Evolutionary conservation across 164 flowering plant species (phyloP).

Genomic region (Nymphaea colorata): DNA sequence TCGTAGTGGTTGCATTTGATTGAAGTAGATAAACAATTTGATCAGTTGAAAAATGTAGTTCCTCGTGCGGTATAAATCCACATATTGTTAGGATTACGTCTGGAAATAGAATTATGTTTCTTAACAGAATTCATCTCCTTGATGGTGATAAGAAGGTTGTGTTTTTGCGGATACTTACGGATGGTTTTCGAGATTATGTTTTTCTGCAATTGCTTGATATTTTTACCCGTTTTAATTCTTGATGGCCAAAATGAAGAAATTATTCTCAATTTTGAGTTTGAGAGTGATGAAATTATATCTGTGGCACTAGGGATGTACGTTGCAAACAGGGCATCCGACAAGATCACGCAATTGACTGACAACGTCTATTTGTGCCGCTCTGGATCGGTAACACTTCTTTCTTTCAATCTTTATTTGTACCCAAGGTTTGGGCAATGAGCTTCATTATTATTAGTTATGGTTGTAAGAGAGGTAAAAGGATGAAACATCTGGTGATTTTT

Average conservation of each 20-base stretch:
- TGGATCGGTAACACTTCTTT: slow-evolving; percentile 54
- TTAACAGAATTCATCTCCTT: too few species aligned
- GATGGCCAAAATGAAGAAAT: background rate
- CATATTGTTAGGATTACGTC: too few species aligned
- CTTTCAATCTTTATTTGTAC: background rate
- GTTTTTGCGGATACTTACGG: too few species aligned
- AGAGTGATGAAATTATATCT: background rate
- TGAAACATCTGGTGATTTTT: too few species aligned
- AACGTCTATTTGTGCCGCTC: slow-evolving; percentile 86
- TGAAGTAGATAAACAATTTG: background rate
- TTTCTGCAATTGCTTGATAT: too few species aligned
- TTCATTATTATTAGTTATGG: background rate
- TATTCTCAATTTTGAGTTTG: background rate
- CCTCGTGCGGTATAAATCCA: too few species aligned
- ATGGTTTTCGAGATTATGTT: too few species aligned
- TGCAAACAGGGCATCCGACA: slow-evolving; percentile 87
- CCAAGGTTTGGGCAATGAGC: background rate
- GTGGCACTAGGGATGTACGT: slow-evolving; percentile 55
- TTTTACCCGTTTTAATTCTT: too few species aligned
- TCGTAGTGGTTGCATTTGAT: background rate
- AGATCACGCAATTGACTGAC: slow-evolving; percentile 83
- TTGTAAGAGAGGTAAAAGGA: too few species aligned
- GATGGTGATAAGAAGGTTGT: too few species aligned
- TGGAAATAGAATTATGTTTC: too few species aligned
- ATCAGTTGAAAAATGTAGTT: too few species aligned